Percentiles rank a stretch among this genome's conserved stretches.
phyloP scores from a whole-genome alignment of 139 green algal genomes.

The Chloropicon primus region DNA sequence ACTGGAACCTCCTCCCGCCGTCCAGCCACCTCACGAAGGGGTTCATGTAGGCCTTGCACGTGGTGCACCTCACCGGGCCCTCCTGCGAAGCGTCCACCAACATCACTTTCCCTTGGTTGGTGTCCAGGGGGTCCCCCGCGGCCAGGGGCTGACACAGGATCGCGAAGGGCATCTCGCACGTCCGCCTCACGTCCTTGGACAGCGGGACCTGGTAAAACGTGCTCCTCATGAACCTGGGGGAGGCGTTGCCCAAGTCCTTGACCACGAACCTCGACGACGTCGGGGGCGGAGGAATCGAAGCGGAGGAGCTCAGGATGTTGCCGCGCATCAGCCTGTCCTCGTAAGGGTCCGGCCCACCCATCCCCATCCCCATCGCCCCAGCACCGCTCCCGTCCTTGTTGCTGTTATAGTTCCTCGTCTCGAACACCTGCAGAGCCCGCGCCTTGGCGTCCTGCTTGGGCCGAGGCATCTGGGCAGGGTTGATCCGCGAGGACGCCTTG shows the following conservation, averaged over 20 bases:
- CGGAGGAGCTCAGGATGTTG: slow-evolving; percentile 7
- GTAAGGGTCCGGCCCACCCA: slow-evolving; percentile 6
- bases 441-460: slow-evolving; percentile 15
- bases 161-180: slow-evolving; percentile 63
- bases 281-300: slow-evolving; percentile 20
- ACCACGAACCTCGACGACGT: slow-evolving; percentile 29
- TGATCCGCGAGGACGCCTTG: slow-evolving; percentile 33
- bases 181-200: slow-evolving; percentile 53
- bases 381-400: slow-evolving; percentile 2
- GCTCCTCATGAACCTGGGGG: slow-evolving; percentile 61
- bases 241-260: slow-evolving; percentile 55
- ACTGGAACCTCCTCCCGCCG: slow-evolving; percentile 47
- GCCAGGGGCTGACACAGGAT: background rate
- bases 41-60: slow-evolving; percentile 85
- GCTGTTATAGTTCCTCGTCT: slow-evolving; percentile 33
- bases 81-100: slow-evolving; percentile 46
- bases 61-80: slow-evolving; percentile 59
- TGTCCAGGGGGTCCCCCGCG: background rate
- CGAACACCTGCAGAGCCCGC: slow-evolving; percentile 32
- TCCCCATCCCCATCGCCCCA: background rate
- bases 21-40: slow-evolving; percentile 60
- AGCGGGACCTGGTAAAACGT: slow-evolving; percentile 65
- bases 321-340: background rate
- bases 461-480: slow-evolving; percentile 69
- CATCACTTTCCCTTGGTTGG: slow-evolving; percentile 13